Conservation (phyloP, 78 protist species). For the Parvularia atlantis region DNA sequence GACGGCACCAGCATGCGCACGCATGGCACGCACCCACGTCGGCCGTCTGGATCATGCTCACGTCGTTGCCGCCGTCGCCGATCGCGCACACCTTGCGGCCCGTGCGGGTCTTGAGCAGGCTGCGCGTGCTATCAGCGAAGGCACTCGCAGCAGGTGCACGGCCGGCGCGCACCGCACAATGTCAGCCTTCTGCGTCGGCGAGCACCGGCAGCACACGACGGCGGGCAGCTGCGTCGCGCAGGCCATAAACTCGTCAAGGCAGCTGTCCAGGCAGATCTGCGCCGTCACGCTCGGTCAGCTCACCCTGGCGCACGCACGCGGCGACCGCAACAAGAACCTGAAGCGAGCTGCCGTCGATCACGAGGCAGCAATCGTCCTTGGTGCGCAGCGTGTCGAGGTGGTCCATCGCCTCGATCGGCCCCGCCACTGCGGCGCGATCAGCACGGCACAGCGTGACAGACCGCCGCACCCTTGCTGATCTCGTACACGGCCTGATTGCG, state of each 20-base stretch:
- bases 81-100: slow-evolving; percentile 27
- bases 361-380: not conserved
- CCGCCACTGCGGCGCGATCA: too few relatives aligned
- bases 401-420: too few relatives aligned
- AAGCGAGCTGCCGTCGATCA: slow-evolving; percentile 3
- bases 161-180: too few relatives aligned
- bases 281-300: too few relatives aligned
- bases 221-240: slow-evolving; percentile 4
- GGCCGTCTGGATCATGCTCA: slow-evolving; percentile 94
- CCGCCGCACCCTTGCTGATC: not conserved
- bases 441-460: not conserved
- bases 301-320: too few relatives aligned
- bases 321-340: too few relatives aligned
- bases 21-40: slow-evolving; percentile 75
- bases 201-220: slow-evolving; percentile 35
- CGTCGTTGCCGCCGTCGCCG: slow-evolving; percentile 98
- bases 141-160: too few relatives aligned
- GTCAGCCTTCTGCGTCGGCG: slow-evolving; percentile 60
- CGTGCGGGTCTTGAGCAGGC: too few relatives aligned
- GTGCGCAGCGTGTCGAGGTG: too few relatives aligned
- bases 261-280: not conserved
- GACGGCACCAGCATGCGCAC: slow-evolving; percentile 21
- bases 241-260: not conserved
- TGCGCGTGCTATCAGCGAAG: too few relatives aligned
- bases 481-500: slow-evolving; percentile 12